A percentile compares a stretch with the other conserved stretches of the same genome.
phyloP scores from a whole-genome alignment of 1,284 basidiomycete genomes.

The Austropuccinia psidii region DNA sequence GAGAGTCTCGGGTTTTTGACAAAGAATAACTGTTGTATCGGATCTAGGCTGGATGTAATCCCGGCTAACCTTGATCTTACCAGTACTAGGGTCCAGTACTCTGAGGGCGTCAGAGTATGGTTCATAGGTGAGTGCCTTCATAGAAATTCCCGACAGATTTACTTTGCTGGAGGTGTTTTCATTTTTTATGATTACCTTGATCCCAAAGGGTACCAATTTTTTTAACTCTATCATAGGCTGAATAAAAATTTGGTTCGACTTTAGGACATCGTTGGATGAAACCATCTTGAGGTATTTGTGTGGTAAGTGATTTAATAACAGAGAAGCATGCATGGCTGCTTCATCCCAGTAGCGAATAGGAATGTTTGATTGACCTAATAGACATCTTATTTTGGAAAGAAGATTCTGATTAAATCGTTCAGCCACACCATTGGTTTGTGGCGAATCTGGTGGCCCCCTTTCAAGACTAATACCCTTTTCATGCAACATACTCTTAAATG shows the following conservation, averaged over 20 bases:
- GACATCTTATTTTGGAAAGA: background rate
- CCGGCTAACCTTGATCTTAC: background rate
- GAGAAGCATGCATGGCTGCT: background rate
- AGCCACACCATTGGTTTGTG: background rate
- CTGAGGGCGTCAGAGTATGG: background rate
- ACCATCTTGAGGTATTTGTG: background rate
- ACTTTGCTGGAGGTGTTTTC: background rate
- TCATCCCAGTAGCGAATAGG: slow-evolving; percentile 10
- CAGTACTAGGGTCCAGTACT: background rate
- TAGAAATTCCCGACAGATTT: background rate
- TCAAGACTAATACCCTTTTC: background rate
- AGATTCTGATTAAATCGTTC: slow-evolving; percentile 10
- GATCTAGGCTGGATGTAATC: slow-evolving; percentile 1
- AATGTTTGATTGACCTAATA: background rate
- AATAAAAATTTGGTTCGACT: background rate
- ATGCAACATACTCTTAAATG: background rate
- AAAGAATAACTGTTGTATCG: too few relatives aligned
- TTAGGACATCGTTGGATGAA: background rate
- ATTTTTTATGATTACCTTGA: background rate
- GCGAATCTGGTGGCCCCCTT: background rate
- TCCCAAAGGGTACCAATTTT: background rate
- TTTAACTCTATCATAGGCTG: background rate
- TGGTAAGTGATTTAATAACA: background rate
- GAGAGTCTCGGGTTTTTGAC: too few relatives aligned
- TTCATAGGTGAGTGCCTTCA: background rate